phyloP scores from a whole-genome alignment of 768 basidiomycete species.

The Holtermanniella nyarrowii region DNA sequence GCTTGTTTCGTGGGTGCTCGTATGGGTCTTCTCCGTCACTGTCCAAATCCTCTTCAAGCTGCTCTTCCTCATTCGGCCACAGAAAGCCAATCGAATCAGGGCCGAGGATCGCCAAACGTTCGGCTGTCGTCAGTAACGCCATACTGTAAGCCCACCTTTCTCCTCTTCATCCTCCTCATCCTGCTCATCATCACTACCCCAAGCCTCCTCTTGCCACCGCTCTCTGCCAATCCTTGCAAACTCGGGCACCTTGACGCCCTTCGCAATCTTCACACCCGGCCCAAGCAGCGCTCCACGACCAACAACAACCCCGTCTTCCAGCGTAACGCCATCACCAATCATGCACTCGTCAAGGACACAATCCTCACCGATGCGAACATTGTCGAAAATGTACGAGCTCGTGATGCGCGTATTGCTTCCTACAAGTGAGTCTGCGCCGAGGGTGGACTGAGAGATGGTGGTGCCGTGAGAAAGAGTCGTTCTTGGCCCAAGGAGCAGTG shows the following conservation, averaged over 20 bases:
- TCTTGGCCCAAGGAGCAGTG: constrained; percentile 63
- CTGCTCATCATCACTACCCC: constrained; percentile 39
- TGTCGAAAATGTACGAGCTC: constrained; percentile 75
- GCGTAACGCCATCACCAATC: constrained; percentile 62
- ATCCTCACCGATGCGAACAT: constrained; percentile 45
- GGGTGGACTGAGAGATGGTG: constrained; percentile 59
- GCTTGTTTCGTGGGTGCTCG: constrained; percentile 38
- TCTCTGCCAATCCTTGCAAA: constrained; percentile 63
- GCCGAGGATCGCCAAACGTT: constrained; percentile 47
- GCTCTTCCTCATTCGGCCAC: constrained; percentile 53
- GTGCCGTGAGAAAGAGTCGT: constrained; percentile 59
- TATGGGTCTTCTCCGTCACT: constrained; percentile 47
- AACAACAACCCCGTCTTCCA: constrained; percentile 60
- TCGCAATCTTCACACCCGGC: constrained; percentile 69
- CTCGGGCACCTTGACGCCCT: constrained; percentile 54
- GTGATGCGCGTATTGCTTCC: constrained; percentile 59
- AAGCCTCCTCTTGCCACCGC: constrained; percentile 40
- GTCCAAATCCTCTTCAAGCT: constrained; percentile 29
- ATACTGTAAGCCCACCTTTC: constrained; percentile 7
- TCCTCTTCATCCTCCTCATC: constrained; percentile 41
- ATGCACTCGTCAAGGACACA: constrained; percentile 64
- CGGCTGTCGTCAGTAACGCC: constrained; percentile 45
- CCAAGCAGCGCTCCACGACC: constrained; percentile 69
- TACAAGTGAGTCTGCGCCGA: constrained; percentile 65
- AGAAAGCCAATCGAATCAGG: constrained; percentile 62